A percentile compares a stretch with the other conserved stretches of the same genome.
Conservation (phyloP, 1,139 yeast species). For the Sugiyamaella novakii region DNA sequence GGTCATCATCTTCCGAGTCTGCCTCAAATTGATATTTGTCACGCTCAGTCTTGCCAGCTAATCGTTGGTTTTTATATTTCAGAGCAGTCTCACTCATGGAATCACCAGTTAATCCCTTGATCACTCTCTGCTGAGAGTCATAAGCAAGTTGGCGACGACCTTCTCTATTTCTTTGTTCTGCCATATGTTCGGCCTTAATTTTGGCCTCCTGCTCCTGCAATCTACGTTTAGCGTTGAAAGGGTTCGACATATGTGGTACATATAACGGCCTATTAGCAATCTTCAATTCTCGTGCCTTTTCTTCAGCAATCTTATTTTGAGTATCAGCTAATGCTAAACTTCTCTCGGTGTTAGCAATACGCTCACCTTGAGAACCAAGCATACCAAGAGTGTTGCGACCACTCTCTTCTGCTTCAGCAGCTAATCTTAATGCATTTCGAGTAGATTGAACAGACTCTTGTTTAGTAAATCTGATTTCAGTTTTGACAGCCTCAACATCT, state of each 20-base stretch:
- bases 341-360: conserved; percentile 76
- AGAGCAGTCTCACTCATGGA: conserved; percentile 41
- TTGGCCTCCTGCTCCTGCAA: conserved; percentile 74
- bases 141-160: conserved; percentile 48
- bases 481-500: conserved; percentile 85
- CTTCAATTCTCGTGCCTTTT: conserved; percentile 77
- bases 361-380: conserved; percentile 89
- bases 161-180: conserved; percentile 52
- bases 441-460: conserved; percentile 87
- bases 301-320: conserved; percentile 81
- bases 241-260: conserved; percentile 79
- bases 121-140: conserved; percentile 54
- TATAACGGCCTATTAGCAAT: conserved; percentile 80
- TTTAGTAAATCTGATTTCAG: conserved; percentile 80
- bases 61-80: conserved; percentile 42
- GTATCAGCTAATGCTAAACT: conserved; percentile 76
- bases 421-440: conserved; percentile 81
- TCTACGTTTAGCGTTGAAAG: conserved; percentile 81
- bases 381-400: conserved; percentile 90
- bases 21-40: conserved; percentile 59
- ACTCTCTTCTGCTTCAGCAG: conserved; percentile 88
- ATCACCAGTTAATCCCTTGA: conserved; percentile 44
- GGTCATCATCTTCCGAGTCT: conserved; percentile 62
- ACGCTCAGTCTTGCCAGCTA: conserved; percentile 41
- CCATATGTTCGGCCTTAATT: conserved; percentile 64